A percentile compares a stretch with the other conserved stretches of the same genome.
phyloP scores from a whole-genome alignment of 1,284 basidiomycete genomes.

The Irpex lacteus region DNA sequence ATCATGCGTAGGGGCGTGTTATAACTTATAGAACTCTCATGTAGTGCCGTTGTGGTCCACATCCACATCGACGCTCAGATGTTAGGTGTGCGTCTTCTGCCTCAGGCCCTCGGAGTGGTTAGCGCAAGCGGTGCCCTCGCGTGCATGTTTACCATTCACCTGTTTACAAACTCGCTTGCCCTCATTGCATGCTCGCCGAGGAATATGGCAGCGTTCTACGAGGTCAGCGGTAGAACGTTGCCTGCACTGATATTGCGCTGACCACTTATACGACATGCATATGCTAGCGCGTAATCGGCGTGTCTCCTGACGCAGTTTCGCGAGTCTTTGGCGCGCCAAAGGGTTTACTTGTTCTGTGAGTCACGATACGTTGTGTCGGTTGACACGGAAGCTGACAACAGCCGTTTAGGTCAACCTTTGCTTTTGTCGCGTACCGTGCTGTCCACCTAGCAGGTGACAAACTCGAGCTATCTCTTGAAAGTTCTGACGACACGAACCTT shows the following conservation, averaged over 20 bases:
- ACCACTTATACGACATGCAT: no score
- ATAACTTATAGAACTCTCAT: not conserved
- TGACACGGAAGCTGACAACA: no score
- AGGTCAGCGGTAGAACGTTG: not conserved
- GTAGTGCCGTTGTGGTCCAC: slow-evolving; percentile 2
- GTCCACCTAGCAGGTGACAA: not conserved
- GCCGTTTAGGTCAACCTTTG: not conserved
- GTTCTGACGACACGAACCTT: not conserved
- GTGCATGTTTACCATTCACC: not conserved
- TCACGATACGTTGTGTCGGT: no score
- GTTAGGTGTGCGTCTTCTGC: not conserved
- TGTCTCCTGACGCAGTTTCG: no score
- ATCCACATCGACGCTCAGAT: not conserved
- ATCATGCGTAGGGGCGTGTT: not conserved
- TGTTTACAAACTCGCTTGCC: not conserved
- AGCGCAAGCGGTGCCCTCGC: slow-evolving; percentile 3
- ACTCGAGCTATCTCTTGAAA: not conserved
- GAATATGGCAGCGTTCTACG: not conserved
- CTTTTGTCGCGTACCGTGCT: not conserved
- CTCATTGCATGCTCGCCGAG: not conserved
- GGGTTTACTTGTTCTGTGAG: no score
- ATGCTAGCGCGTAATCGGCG: no score
- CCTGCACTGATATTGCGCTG: no score
- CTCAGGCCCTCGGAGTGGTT: slow-evolving; percentile 2
- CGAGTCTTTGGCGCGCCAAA: no score